These are phyloP conservation scores for Macaranga tanarius DNA, from an alignment of 441 rosid genomes.

Conservation along the genomic window DNA sequence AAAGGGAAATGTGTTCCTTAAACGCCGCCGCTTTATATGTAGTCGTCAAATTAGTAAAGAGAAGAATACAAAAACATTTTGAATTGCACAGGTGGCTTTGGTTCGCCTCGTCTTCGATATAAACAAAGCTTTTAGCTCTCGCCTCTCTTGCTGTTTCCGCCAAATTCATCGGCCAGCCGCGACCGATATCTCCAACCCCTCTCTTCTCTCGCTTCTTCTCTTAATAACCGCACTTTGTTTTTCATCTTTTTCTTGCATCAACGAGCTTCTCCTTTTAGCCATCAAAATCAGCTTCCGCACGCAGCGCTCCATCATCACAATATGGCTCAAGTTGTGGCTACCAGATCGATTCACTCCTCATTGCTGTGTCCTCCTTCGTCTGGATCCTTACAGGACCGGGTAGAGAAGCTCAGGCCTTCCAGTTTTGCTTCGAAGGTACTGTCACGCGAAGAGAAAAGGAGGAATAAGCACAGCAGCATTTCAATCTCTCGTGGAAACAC, in stretches of 20 bases:
- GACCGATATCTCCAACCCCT: constrained; percentile 33
- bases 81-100: no score
- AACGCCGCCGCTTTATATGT: background rate
- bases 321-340: constrained; percentile 85
- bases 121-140: constrained; percentile 38
- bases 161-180: constrained; percentile 60
- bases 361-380: constrained; percentile 33
- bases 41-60: background rate
- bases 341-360: constrained; percentile 58
- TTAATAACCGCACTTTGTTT: no score
- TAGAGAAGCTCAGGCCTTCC: constrained; percentile 51
- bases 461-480: constrained; percentile 11
- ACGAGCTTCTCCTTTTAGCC: no score
- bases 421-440: constrained; percentile 48
- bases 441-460: constrained; percentile 33
- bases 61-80: no score
- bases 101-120: constrained; percentile 41
- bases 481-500: constrained; percentile 31
- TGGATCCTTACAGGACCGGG: constrained; percentile 52
- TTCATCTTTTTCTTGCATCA: no score
- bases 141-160: constrained; percentile 34
- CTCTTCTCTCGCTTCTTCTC: background rate
- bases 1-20: background rate
- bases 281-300: no score
- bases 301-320: background rate